Evolutionary conservation across 176 grass and related monocot species (phyloP).

Genomic region (Aegilops sharonensis): DNA sequence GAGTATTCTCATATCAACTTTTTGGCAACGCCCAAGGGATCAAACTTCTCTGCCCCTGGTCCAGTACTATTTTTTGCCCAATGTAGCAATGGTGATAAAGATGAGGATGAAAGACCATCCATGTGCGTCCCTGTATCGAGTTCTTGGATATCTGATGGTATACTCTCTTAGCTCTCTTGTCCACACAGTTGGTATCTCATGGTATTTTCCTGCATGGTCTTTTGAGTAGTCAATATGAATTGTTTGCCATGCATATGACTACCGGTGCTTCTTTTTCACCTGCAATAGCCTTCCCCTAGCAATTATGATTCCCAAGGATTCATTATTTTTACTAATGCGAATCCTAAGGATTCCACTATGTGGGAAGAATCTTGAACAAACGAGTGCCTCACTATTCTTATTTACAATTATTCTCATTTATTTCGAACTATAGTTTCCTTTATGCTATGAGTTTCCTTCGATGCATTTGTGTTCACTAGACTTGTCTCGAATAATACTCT

Average conservation of each 20-base stretch:
- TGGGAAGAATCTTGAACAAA: not conserved
- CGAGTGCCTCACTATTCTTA: not conserved
- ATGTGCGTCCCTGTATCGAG: not conserved
- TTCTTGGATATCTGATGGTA: not conserved
- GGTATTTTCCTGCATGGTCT: not conserved
- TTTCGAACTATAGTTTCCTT: not conserved
- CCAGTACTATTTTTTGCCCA: not conserved
- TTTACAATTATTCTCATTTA: not conserved
- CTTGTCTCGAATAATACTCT: not conserved
- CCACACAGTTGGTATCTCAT: not conserved
- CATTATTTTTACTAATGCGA: no score
- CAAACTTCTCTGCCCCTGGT: not conserved
- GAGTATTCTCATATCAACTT: slow-evolving; percentile 21
- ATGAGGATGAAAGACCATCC: not conserved
- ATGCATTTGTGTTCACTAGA: not conserved
- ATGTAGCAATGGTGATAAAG: not conserved
- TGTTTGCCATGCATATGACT: no score
- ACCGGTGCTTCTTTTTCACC: no score
- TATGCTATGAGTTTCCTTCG: no score
- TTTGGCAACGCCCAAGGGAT: not conserved
- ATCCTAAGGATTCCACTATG: no score
- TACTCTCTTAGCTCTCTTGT: not conserved
- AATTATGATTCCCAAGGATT: no score
- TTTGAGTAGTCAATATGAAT: not conserved
- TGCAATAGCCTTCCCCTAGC: no score